Evolutionary conservation across 169 alveolate species (phyloP).

Genomic region (Cryptosporidium sp.): DNA sequence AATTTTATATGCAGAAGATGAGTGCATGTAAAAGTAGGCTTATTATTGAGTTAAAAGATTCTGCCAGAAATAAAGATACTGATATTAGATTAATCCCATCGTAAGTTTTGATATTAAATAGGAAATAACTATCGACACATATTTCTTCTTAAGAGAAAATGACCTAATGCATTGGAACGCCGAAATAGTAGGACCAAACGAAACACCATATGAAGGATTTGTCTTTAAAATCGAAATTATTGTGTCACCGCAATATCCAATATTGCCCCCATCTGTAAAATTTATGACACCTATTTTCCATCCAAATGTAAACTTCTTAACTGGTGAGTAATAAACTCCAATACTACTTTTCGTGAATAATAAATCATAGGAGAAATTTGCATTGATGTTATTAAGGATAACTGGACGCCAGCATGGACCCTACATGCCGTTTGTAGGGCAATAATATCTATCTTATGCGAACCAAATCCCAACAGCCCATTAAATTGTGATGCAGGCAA

Average conservation of each 20-base stretch:
- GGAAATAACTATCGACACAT: background rate
- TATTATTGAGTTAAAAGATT: constrained; percentile 40
- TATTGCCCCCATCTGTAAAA: constrained; percentile 93
- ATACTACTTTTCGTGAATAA: constrained; percentile 24
- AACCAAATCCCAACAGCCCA: constrained; percentile 97
- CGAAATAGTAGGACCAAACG: constrained; percentile 90
- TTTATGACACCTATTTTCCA: constrained; percentile 95
- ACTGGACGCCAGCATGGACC: constrained; percentile 98
- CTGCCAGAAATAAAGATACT: constrained; percentile 16
- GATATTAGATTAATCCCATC: constrained; percentile 51
- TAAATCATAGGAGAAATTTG: constrained; percentile 90
- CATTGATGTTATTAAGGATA: constrained; percentile 91
- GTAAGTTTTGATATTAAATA: background rate
- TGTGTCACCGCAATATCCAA: constrained; percentile 93
- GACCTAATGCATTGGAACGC: constrained; percentile 90
- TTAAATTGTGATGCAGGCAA: constrained; percentile 97
- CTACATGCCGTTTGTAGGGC: constrained; percentile 94
- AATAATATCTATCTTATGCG: constrained; percentile 87
- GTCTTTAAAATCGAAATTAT: constrained; percentile 88
- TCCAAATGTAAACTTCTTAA: constrained; percentile 95
- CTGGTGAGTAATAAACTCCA: constrained; percentile 83
- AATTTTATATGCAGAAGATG: background rate
- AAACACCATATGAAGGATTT: constrained; percentile 93
- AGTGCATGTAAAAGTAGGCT: constrained; percentile 65
- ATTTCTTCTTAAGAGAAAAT: constrained; percentile 78